A percentile compares a stretch with the other conserved stretches of the same genome.
Conservation (phyloP, 2,329 filamentous ascomycete genomes). For the Pestalotiopsis sp. region DNA sequence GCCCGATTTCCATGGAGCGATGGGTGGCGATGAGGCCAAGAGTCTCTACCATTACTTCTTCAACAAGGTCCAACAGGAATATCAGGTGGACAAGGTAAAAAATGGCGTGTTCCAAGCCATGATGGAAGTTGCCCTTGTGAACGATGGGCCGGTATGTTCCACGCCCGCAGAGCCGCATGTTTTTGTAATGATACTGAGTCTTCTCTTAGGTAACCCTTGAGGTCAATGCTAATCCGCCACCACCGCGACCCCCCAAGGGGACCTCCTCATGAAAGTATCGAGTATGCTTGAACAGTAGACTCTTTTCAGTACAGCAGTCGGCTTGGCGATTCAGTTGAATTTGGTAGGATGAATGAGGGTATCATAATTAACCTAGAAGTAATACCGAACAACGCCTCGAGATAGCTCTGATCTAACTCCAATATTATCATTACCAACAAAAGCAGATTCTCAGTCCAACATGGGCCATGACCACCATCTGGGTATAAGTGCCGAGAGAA, state of each 20-base stretch:
- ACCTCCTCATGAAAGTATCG: conserved; percentile 2
- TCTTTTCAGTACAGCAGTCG: not conserved
- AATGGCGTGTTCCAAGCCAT: conserved; percentile 98
- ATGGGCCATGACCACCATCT: not conserved
- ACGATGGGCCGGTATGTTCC: conserved; percentile 69
- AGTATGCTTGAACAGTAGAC: not conserved
- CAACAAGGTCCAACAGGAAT: conserved; percentile 71
- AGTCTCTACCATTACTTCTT: conserved; percentile 85
- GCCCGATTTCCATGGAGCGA: conserved; percentile 90
- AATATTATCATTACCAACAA: not conserved
- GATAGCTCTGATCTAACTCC: not conserved
- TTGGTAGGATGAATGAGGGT: not conserved
- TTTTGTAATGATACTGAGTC: not conserved
- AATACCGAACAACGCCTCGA: not conserved
- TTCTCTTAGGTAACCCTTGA: conserved; percentile 40
- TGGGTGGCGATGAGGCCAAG: conserved; percentile 76
- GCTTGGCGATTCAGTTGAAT: not conserved
- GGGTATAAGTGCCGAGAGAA: not conserved
- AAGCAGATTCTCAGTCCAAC: not conserved
- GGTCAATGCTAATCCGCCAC: conserved; percentile 26
- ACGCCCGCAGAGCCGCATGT: not conserved
- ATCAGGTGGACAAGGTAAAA: conserved; percentile 76
- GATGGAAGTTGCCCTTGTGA: conserved; percentile 96
- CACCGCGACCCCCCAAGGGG: conserved; percentile 11
- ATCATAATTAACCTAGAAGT: not conserved